Base-by-base conservation (phyloP, 73 alveolate species). In the Effrenium voratum region DNA sequence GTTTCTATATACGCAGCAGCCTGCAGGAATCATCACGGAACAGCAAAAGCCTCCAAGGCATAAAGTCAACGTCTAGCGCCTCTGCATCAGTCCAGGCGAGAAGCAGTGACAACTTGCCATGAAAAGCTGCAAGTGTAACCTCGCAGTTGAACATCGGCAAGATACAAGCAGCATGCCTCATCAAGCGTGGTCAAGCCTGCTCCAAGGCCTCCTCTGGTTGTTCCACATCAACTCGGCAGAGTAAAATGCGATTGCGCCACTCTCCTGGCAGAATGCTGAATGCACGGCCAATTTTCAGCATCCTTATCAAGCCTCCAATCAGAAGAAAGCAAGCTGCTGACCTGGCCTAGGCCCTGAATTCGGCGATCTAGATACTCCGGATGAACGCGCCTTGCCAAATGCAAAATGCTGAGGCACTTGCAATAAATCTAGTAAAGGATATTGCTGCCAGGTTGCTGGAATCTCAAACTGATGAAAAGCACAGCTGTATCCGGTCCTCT, bases 11-110 rank as follows among this genome's bases (percentile, higher is more conserved):
- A 90, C 32, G 96, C 96, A 19, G 96, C 96, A 0, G 96, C 96
- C 96, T 90, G 26, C 49, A 5, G 28, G n/a, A n/a, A n/a, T n/a
- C n/a, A n/a, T n/a, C n/a, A n/a, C n/a, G n/a, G n/a, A n/a, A n/a
- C n/a, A n/a, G n/a, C n/a, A n/a, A n/a, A n/a, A n/a, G n/a, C n/a
- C n/a, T n/a, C n/a, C n/a, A n/a, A n/a, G n/a, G n/a, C n/a, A n/a
- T n/a, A n/a, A n/a, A n/a, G n/a, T n/a, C n/a, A n/a, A n/a, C n/a
- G n/a, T 5, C 75, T 32, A 8, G 50, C 52, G 66, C 96, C 96
- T 90, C 96, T 5, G 96, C 96, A 68, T 90, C 96, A 2, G 87
- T 90, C 96, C 96, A 90, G 24, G 96, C 96, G 41, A 90, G 96
- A 12, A 90, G 76, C 63, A 90, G 86, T 24, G 96, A 90, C 85